Base-by-base conservation (phyloP, 1,284 basidiomycete species). In the Trametes pubescens region DNA sequence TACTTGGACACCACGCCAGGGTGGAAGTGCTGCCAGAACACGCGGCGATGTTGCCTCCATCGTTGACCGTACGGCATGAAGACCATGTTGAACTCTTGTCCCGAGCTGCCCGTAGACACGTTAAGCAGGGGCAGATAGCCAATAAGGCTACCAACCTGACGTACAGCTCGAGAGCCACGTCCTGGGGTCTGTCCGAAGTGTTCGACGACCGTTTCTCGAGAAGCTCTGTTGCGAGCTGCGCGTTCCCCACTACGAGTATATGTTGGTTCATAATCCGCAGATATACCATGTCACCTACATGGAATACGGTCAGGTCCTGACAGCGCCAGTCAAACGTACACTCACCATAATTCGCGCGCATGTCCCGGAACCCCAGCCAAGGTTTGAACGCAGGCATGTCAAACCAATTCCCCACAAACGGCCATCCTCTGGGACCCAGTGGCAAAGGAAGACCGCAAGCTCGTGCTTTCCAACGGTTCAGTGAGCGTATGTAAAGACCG, bases 71-170 rank as follows among this genome's bases (percentile, higher is more conserved):
- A 70, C 5, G 53, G 51, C 46, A 67, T 69, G 22, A 78, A 68
- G 8, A 74, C 74, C 22, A 81, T 69, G 9, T 75, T 69, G 53
- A 74, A 72, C 6, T 69, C 68, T 64, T 75, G 80, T 7, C 76
- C 73, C 5, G 64, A 62, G 1, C 69, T 69, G 29, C 9, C 9
- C 10, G 4, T 26, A 4, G 4, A 35, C 8, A 2, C 26, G 14
- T 14, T 46, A 8, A 56, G 37, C 18, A 40, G 3, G 35, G 21
- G 21, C 9, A 9, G 6, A 43, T 16, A 43, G 3, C 9, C 4
- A 18, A 8, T 4, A 43, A 11, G 29, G n/a, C 5, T 4, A 22
- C 7, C 4, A 32, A 26, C 22, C 11, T 5, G 4, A 48, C 51
- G 9, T 14, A 60, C 58, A 60, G 43, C n/a, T 52, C 51, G 29